Evolutionary conservation across 2,329 filamentous ascomycete species (phyloP).

Genomic region (Pseudogymnoascus sp.): DNA sequence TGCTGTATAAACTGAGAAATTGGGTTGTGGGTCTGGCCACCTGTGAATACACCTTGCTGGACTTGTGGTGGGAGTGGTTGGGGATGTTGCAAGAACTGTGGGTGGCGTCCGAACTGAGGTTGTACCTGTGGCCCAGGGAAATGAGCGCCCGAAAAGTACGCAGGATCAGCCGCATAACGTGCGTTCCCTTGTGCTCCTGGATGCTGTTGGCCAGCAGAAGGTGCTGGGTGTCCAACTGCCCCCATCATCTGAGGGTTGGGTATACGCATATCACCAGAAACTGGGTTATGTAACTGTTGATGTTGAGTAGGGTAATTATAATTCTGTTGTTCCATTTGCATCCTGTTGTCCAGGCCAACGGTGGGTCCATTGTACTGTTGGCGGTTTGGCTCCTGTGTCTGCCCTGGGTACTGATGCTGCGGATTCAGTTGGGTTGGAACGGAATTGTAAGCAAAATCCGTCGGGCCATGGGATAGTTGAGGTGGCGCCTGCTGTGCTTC

Average conservation of each 20-base stretch:
- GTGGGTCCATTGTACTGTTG: neutral
- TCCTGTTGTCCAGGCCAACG: neutral
- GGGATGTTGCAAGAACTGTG: constrained; percentile 28
- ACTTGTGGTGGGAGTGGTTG: constrained; percentile 44
- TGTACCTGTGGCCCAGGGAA: constrained; percentile 15
- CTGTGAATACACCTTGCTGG: constrained; percentile 44
- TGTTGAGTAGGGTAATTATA: neutral
- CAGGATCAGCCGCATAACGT: neutral
- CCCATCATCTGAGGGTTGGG: neutral
- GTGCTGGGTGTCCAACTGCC: neutral
- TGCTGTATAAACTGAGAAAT: constrained; percentile 25
- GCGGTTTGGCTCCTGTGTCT: neutral
- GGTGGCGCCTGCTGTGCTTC: constrained; percentile 13
- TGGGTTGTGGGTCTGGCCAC: constrained; percentile 27
- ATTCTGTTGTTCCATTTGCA: neutral
- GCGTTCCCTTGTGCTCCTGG: neutral
- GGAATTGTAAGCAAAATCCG: neutral
- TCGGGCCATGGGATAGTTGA: neutral
- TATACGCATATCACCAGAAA: constrained; percentile 2
- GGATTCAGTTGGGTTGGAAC: neutral
- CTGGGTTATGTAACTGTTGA: neutral
- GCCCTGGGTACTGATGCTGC: neutral
- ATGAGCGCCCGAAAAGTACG: neutral
- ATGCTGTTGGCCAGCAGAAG: neutral
- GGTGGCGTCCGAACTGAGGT: constrained; percentile 20